Conservation (phyloP, 805 yeast species). For the Sporopachydermia quercuum region DNA sequence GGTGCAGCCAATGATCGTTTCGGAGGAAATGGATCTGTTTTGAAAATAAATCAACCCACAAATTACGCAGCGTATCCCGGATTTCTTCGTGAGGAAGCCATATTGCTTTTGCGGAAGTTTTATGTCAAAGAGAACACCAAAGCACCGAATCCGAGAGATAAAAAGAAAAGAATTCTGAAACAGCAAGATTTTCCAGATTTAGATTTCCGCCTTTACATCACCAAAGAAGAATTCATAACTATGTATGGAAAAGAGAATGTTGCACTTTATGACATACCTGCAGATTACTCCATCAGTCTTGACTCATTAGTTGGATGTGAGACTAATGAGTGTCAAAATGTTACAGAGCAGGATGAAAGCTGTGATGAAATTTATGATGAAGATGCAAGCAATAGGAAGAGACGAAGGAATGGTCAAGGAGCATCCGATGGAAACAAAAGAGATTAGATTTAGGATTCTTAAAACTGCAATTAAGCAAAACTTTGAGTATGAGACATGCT, state of each 20-base stretch:
- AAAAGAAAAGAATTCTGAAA: conserved; percentile 51
- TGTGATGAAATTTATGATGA: no score
- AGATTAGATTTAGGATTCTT: no score
- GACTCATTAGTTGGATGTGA: background rate
- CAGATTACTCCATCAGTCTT: conserved; percentile 10
- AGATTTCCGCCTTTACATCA: conserved; percentile 39
- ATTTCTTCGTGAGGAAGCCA: conserved; percentile 64
- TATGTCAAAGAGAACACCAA: conserved; percentile 73
- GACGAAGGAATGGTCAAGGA: no score
- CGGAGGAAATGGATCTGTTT: conserved; percentile 91
- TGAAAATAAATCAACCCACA: conserved; percentile 37
- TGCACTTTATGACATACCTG: conserved; percentile 8
- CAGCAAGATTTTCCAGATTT: conserved; percentile 43
- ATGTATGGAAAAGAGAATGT: conserved; percentile 31
- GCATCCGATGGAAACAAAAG: no score
- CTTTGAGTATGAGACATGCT: no score
- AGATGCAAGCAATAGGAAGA: no score
- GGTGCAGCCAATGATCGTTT: conserved; percentile 93
- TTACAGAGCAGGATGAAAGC: no score
- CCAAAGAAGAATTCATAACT: conserved; percentile 31
- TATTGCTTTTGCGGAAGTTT: conserved; percentile 65
- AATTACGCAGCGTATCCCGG: conserved; percentile 63
- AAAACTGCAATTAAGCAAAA: no score
- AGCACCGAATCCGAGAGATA: conserved; percentile 71
- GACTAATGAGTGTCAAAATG: background rate